Conservation (phyloP, 306 rosid species). For the Fragaria ananassa region DNA sequence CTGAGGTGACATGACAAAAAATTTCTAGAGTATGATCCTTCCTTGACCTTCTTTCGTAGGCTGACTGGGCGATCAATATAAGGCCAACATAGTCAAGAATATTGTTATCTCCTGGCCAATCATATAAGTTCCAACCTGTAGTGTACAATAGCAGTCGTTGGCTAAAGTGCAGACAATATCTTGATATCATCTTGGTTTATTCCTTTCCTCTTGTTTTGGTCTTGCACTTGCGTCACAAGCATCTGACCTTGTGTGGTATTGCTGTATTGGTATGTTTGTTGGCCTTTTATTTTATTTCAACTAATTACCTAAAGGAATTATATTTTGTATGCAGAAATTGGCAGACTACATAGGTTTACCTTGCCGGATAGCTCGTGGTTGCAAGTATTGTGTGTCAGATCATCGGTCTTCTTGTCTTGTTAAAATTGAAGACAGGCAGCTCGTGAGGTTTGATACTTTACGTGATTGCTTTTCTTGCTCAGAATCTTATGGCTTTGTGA, state of each 20-base stretch:
- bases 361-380: constrained; percentile 95
- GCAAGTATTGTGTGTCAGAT: constrained; percentile 91
- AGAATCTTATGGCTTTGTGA: not conserved
- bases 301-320: not conserved
- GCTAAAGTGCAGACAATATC: not conserved
- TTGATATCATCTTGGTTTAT: not conserved
- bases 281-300: too few species aligned
- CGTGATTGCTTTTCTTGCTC: constrained; percentile 15
- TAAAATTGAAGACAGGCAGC: constrained; percentile 65
- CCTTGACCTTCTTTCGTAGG: not conserved
- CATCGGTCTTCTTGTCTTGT: constrained; percentile 95
- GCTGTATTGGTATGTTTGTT: not conserved
- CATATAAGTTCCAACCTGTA: not conserved
- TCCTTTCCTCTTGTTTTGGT: not conserved
- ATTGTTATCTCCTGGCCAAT: not conserved
- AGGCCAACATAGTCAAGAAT: not conserved
- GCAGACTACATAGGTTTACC: constrained; percentile 97
- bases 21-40: not conserved
- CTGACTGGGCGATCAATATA: not conserved
- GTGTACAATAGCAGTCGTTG: not conserved
- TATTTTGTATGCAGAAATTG: constrained; percentile 63
- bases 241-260: not conserved
- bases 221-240: not conserved
- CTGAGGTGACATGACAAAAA: constrained; percentile 4
- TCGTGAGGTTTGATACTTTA: constrained; percentile 51